Evolutionary conservation across 306 rosid genomes (phyloP).

Genomic region (Medicago lupulina): DNA sequence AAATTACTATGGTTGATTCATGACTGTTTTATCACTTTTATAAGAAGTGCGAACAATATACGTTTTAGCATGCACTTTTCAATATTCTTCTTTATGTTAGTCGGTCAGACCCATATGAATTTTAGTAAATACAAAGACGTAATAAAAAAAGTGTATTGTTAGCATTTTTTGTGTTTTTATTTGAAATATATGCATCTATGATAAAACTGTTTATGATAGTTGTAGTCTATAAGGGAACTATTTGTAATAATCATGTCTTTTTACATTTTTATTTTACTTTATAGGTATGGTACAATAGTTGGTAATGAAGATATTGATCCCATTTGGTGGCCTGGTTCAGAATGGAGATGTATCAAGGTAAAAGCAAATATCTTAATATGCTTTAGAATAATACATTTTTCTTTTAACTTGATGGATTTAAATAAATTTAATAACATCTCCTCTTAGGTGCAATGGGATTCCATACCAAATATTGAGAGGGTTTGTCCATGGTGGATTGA

Average conservation of each 20-base stretch:
- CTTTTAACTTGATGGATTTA: conserved; percentile 19
- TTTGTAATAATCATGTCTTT: neutral
- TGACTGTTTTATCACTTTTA: too few species aligned
- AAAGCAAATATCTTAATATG: conserved; percentile 11
- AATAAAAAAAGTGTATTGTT: neutral
- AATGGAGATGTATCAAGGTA: conserved; percentile 80
- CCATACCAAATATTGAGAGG: conserved; percentile 51
- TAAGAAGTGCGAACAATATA: too few species aligned
- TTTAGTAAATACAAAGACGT: too few species aligned
- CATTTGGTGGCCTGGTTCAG: conserved; percentile 70
- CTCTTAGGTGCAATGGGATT: conserved; percentile 75
- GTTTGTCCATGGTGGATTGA: conserved; percentile 77
- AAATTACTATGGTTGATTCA: too few species aligned
- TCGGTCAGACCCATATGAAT: neutral
- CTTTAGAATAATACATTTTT: conserved; percentile 16
- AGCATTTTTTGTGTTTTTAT: neutral
- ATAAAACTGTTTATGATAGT: neutral
- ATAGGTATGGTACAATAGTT: conserved; percentile 63
- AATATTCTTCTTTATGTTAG: too few species aligned
- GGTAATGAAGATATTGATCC: conserved; percentile 60
- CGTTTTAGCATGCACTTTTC: too few species aligned
- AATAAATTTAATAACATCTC: neutral
- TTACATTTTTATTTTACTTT: conserved; percentile 27
- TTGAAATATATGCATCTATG: neutral
- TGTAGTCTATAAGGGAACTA: conserved; percentile 15